Evolutionary conservation across 1,284 basidiomycete genomes (phyloP), one percentile per base, ranked within the genome.

Genomic region (Cystodermella granulosa): DNA sequence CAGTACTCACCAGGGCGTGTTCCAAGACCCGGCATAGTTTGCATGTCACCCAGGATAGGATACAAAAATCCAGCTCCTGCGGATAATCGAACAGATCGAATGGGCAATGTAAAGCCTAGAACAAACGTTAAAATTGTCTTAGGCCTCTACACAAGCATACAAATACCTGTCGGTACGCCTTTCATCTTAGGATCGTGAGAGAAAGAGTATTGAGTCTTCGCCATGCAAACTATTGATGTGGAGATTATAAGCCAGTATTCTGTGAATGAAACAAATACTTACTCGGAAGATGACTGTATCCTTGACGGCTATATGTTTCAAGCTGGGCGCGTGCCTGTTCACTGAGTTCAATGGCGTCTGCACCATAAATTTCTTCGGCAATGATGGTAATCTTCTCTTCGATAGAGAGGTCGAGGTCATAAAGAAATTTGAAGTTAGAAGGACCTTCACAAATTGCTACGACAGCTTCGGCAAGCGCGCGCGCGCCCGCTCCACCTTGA

Each of bases 151-250:
- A 35, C 16, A 24, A 17, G 22, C 18, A 47, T 21, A 36, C 22
- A 48, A 58, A 47, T 47, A 69, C 73, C 87, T 40, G 82, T 82
- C 4, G 93, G 91, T 2, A 89, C 91, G 55, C 85, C 85, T 75
- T 96, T 96, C 54, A 89, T 75, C 57, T 84, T 84, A n/a, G 92
- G 87, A 63, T 97, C 87, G 63, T 94, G 91, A 20, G 91, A 94
- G 74, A 97, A 92, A 17, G 91, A 95, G 56, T 96, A 88, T 57
- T 95, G 94, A 3, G 96, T 98, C 79, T 98, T 98, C 49, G 95
- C 94, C 91, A 98, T 94, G 71, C 94, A 97, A 62, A 94, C 91
- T 83, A 63, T 3, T 36, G 41, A 37, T 42, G 37, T 42, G 42
- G 39, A 57, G 57, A 55, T 26, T 26, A 7, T 39, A 24, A n/a